Conservation (phyloP, 495 filamentous ascomycete species). For the Penicillium diatomitis region DNA sequence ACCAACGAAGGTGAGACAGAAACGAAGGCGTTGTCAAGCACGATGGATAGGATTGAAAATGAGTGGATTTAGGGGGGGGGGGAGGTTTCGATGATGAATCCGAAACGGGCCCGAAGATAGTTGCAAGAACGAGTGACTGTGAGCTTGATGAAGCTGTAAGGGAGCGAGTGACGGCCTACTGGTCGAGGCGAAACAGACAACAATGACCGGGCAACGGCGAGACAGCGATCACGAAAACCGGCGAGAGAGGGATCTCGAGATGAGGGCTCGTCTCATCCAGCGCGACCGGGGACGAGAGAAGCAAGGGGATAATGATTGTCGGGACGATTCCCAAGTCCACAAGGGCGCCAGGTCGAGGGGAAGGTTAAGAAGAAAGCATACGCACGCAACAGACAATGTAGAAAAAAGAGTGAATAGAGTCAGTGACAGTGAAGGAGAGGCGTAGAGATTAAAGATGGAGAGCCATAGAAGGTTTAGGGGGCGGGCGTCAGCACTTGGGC, state of each 20-base stretch:
- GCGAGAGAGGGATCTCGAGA: neutral
- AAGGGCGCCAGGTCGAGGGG: conserved; percentile 18
- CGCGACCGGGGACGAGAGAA: conserved; percentile 27
- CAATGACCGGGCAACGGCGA: conserved; percentile 9
- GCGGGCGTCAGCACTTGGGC: conserved; percentile 3
- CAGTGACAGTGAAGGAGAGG: conserved; percentile 12
- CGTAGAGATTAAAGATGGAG: conserved; percentile 7
- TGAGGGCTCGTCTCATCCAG: conserved; percentile 3
- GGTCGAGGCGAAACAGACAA: conserved; percentile 6
- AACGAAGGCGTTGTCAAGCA: conserved; percentile 2
- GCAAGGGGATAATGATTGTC: conserved; percentile 29
- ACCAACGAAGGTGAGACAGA: conserved; percentile 23
- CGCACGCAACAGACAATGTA: conserved; percentile 1
- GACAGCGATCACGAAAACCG: conserved; percentile 14
- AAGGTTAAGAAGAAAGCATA: conserved; percentile 19
- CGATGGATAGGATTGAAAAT: conserved; percentile 10
- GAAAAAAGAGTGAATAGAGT: conserved; percentile 18
- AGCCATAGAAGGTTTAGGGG: conserved; percentile 6
- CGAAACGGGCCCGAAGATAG: conserved; percentile 17
- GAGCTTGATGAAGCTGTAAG: conserved; percentile 26
- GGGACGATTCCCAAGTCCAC: conserved; percentile 18
- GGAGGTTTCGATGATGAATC: conserved; percentile 18
- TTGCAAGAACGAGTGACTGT: conserved; percentile 19
- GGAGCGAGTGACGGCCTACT: conserved; percentile 28
- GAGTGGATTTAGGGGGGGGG: conserved; percentile 27